Conservation (phyloP, 768 basidiomycete genomes). For the Gelatoporia subvermispora region DNA sequence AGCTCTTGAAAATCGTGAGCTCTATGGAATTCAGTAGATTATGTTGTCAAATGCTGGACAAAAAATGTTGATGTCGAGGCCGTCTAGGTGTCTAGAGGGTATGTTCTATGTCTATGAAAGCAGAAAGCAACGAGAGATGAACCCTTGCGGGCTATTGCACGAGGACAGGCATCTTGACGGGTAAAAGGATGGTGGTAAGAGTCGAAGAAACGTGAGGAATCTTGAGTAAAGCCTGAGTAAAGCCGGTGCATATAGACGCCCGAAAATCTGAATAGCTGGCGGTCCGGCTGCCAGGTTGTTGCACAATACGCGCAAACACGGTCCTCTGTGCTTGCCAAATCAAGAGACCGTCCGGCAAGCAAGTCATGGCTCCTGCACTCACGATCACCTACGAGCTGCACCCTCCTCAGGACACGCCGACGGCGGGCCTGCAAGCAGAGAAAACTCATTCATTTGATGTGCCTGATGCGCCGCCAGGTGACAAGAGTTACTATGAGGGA, state of each 20-base stretch:
- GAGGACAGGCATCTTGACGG: conserved; percentile 44
- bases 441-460: conserved; percentile 22
- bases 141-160: conserved; percentile 47
- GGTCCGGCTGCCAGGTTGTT: background rate
- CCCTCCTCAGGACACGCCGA: conserved; percentile 30
- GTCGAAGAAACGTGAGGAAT: conserved; percentile 5
- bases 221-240: background rate
- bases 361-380: conserved; percentile 21
- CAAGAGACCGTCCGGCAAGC: background rate
- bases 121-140: conserved; percentile 31
- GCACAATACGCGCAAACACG: conserved; percentile 8
- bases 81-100: conserved; percentile 24
- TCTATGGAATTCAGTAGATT: background rate
- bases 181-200: conserved; percentile 5
- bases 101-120: conserved; percentile 22
- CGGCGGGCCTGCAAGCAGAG: conserved; percentile 18
- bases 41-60: background rate
- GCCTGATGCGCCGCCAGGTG: conserved; percentile 8
- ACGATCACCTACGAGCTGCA: conserved; percentile 40
- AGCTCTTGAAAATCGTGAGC: conserved; percentile 10
- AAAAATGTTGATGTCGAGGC: background rate
- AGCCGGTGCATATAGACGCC: background rate
- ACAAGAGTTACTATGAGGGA: conserved; percentile 44
- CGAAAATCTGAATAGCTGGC: no score
- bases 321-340: background rate